Evolutionary conservation across 106 monocot species (phyloP).

Genomic region (Hemerocallis citrina): DNA sequence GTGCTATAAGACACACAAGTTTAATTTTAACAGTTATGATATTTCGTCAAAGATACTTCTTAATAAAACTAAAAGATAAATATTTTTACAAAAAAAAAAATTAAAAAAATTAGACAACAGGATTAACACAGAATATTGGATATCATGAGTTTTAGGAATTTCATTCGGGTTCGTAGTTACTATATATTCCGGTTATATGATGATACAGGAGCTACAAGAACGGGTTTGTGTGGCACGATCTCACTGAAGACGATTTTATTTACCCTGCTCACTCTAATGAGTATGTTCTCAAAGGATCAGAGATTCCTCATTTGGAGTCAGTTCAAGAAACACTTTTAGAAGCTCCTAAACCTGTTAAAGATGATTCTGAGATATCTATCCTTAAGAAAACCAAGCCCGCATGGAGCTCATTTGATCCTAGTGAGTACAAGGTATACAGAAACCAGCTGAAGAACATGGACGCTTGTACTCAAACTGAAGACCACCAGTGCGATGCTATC

Average conservation of each 20-base stretch:
- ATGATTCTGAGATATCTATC: slow-evolving; percentile 3
- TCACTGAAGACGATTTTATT: slow-evolving; percentile 72
- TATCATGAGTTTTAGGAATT: too few relatives aligned
- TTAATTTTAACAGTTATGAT: not conserved
- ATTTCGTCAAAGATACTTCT: slow-evolving; percentile 16
- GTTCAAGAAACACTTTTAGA: slow-evolving; percentile 18
- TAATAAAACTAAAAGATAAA: slow-evolving; percentile 46
- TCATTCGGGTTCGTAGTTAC: too few relatives aligned
- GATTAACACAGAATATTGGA: too few relatives aligned
- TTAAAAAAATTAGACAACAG: not conserved
- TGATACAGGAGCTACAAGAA: slow-evolving; percentile 81
- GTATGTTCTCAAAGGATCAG: slow-evolving; percentile 84
- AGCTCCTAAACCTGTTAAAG: not conserved
- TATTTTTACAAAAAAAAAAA: not conserved
- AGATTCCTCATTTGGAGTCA: slow-evolving; percentile 14
- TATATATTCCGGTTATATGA: not conserved
- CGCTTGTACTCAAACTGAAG: slow-evolving; percentile 75
- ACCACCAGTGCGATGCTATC: slow-evolving; percentile 25
- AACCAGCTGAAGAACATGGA: slow-evolving; percentile 39
- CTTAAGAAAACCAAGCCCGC: slow-evolving; percentile 20
- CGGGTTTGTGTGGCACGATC: slow-evolving; percentile 87
- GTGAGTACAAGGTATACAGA: slow-evolving; percentile 73
- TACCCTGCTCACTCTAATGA: slow-evolving; percentile 54
- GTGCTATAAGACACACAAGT: too few relatives aligned
- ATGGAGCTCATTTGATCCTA: slow-evolving; percentile 47